phyloP scores from a whole-genome alignment of 1,139 yeast genomes.

The Blastobotrys buckinghamii region DNA sequence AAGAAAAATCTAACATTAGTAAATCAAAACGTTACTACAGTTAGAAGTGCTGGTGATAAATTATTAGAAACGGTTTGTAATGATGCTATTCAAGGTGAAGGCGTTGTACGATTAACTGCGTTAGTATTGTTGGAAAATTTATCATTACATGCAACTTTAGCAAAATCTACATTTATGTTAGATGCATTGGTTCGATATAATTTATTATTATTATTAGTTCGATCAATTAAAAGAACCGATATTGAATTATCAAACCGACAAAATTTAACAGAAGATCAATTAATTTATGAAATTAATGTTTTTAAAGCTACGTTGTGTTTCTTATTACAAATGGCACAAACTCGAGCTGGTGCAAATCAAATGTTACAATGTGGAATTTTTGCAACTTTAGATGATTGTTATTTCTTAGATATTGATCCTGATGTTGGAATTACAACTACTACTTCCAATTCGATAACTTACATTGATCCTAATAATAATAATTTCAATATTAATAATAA shows the following conservation, averaged over 20 bases:
- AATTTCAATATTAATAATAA: not conserved
- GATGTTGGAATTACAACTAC: constrained; percentile 54
- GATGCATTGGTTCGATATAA: constrained; percentile 61
- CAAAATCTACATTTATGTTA: constrained; percentile 50
- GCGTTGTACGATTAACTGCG: constrained; percentile 71
- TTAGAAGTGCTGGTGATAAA: constrained; percentile 55
- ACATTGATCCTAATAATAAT: not conserved
- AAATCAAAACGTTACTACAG: constrained; percentile 44
- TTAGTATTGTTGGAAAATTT: constrained; percentile 66
- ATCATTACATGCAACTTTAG: constrained; percentile 49
- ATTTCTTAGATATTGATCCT: constrained; percentile 63
- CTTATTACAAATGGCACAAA: constrained; percentile 67
- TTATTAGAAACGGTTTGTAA: constrained; percentile 61
- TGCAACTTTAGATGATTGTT: constrained; percentile 51
- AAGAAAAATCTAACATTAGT: constrained; percentile 37
- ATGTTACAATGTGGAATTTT: constrained; percentile 67
- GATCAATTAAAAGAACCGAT: constrained; percentile 65
- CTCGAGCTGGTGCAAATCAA: constrained; percentile 69
- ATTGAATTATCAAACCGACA: constrained; percentile 41
- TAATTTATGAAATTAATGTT: constrained; percentile 68
- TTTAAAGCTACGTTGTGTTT: constrained; percentile 68
- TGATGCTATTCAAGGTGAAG: constrained; percentile 79
- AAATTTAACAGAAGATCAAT: constrained; percentile 17
- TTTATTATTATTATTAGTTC: constrained; percentile 55
- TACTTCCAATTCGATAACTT: not conserved